These are phyloP conservation scores for Ilyonectria destructans DNA, from an alignment of 2,329 filamentous ascomycete species.

Conservation along the genomic window DNA sequence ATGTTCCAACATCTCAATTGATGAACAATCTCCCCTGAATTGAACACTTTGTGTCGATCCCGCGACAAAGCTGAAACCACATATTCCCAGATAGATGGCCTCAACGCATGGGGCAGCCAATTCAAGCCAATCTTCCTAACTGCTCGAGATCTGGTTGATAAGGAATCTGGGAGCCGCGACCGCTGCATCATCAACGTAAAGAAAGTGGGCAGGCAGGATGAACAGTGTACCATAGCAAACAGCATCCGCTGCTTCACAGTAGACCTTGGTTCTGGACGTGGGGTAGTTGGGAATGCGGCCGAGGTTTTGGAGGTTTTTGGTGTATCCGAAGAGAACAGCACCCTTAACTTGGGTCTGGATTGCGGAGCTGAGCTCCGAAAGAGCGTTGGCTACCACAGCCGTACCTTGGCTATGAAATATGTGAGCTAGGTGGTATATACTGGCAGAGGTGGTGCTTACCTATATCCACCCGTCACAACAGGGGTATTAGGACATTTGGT, in stretches of 20 bases:
- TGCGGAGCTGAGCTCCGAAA: slow-evolving; percentile 53
- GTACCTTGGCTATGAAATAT: slow-evolving; percentile 60
- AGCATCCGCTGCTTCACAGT: slow-evolving; percentile 55
- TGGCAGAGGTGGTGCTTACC: slow-evolving; percentile 18
- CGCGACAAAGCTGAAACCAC: background rate
- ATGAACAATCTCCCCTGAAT: background rate
- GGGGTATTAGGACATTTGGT: slow-evolving; percentile 61
- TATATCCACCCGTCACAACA: slow-evolving; percentile 61
- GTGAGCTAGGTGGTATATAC: slow-evolving; percentile 56
- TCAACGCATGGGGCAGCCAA: background rate
- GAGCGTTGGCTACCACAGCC: slow-evolving; percentile 60
- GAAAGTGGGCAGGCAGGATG: slow-evolving; percentile 55
- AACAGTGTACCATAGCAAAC: slow-evolving; percentile 58
- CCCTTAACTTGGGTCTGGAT: slow-evolving; percentile 56
- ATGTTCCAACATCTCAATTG: background rate
- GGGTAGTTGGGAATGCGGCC: slow-evolving; percentile 59
- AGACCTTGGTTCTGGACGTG: slow-evolving; percentile 54
- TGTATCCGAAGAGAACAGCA: slow-evolving; percentile 59
- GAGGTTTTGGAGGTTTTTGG: slow-evolving; percentile 60
- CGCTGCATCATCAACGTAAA: slow-evolving; percentile 2
- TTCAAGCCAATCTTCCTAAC: background rate
- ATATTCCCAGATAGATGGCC: background rate
- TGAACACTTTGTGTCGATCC: background rate
- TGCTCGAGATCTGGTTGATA: slow-evolving; percentile 6
- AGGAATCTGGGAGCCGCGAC: slow-evolving; percentile 11